These are phyloP conservation scores for Russula ochroleuca DNA, from an alignment of 768 basidiomycete species.

Conservation along the genomic window DNA sequence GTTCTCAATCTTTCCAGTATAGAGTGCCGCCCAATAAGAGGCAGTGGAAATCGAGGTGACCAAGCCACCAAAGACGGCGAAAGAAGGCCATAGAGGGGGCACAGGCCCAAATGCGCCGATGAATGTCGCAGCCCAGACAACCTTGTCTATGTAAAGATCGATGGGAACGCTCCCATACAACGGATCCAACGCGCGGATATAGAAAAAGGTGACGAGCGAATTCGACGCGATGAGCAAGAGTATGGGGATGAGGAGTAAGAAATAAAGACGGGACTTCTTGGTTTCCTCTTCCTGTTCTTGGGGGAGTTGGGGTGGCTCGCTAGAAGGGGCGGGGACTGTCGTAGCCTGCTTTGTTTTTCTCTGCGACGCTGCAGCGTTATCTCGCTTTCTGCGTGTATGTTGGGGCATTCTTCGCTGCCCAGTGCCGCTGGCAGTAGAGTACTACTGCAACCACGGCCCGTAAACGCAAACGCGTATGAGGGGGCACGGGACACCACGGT, in stretches of 20 bases:
- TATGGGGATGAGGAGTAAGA: conserved; percentile 31
- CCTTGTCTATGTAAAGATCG: conserved; percentile 43
- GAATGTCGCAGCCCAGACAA: conserved; percentile 36
- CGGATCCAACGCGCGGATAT: conserved; percentile 61
- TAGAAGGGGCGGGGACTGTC: not conserved
- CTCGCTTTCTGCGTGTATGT: conserved; percentile 21
- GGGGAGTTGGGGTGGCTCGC: not conserved
- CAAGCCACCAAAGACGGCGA: conserved; percentile 39
- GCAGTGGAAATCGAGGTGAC: conserved; percentile 50
- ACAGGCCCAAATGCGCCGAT: conserved; percentile 37
- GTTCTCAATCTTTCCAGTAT: conserved; percentile 50
- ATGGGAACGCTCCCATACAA: conserved; percentile 63
- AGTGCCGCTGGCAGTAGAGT: not conserved
- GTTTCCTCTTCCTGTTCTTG: not conserved
- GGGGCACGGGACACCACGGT: conserved; percentile 1
- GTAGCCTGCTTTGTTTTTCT: not conserved
- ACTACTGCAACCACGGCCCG: too few species aligned
- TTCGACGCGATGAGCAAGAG: conserved; percentile 34
- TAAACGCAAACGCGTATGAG: too few species aligned
- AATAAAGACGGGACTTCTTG: conserved; percentile 11
- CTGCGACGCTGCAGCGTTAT: conserved; percentile 2
- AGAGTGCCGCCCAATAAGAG: conserved; percentile 62
- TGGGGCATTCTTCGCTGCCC: conserved; percentile 17
- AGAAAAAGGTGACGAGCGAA: conserved; percentile 57
- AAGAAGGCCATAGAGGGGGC: conserved; percentile 34